Evolutionary conservation across 2,329 filamentous ascomycete genomes (phyloP).

Genomic region (Hypoxylon sp.): DNA sequence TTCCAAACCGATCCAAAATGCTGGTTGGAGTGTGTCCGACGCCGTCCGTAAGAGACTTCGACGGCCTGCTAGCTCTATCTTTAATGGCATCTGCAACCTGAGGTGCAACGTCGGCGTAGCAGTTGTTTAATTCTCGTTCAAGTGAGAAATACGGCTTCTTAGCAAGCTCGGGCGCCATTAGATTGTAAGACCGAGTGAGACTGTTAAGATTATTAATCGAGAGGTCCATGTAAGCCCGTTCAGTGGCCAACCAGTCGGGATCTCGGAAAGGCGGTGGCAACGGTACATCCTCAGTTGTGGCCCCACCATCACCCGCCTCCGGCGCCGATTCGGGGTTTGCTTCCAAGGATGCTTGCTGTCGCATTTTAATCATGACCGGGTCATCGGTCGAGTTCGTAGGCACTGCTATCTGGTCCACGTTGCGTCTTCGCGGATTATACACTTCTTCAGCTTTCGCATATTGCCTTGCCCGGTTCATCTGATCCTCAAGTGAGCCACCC

Average conservation of each 20-base stretch:
- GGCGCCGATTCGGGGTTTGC: constrained; percentile 27
- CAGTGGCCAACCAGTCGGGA: constrained; percentile 78
- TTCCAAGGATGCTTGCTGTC: constrained; percentile 53
- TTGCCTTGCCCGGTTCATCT: constrained; percentile 78
- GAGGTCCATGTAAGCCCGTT: constrained; percentile 81
- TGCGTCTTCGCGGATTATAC: constrained; percentile 70
- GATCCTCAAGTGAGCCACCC: constrained; percentile 80
- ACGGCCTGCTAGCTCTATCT: constrained; percentile 70
- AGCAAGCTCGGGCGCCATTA: constrained; percentile 92
- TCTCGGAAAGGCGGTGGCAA: constrained; percentile 80
- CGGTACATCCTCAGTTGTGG: constrained; percentile 48
- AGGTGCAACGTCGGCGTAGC: constrained; percentile 89
- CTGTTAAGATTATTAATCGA: constrained; percentile 84
- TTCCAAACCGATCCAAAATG: constrained; percentile 73
- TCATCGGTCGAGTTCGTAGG: constrained; percentile 65
- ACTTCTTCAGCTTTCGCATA: constrained; percentile 82
- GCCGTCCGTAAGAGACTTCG: constrained; percentile 59
- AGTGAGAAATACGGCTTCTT: constrained; percentile 94
- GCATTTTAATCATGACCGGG: constrained; percentile 63
- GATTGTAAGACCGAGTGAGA: constrained; percentile 89
- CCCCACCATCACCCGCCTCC: constrained; percentile 15
- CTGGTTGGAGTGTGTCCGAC: constrained; percentile 61
- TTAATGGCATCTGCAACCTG: constrained; percentile 79
- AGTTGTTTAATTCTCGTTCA: constrained; percentile 83
- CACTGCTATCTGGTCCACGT: constrained; percentile 64